Percentiles rank a stretch among this genome's conserved stretches.
Conservation (phyloP, 148 eudicot genomes). For the Cornus kousa region DNA sequence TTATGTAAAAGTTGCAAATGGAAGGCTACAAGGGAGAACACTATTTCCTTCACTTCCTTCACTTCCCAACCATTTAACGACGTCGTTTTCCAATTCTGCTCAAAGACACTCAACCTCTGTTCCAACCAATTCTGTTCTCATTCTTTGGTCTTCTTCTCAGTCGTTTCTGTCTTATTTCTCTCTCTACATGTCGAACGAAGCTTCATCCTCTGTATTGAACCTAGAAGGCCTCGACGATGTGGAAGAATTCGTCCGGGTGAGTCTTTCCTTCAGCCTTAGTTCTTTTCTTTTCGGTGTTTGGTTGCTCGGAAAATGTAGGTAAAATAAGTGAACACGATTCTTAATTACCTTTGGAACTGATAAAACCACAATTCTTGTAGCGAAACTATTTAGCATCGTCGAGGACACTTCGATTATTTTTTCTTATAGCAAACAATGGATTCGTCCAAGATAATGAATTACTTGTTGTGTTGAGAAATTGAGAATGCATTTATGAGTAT, state of each 20-base stretch:
- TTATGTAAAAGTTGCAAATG: conserved; percentile 25
- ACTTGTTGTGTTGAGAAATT: neutral
- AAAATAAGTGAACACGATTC: too few species aligned
- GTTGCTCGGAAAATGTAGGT: neutral
- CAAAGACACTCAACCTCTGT: neutral
- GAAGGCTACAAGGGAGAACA: conserved; percentile 48
- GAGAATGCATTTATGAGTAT: neutral
- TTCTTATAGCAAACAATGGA: neutral
- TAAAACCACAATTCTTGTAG: too few species aligned
- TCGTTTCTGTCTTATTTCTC: neutral
- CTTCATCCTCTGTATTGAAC: conserved; percentile 23
- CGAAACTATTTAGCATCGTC: too few species aligned
- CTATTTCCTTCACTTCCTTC: conserved; percentile 23
- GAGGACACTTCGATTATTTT: too few species aligned
- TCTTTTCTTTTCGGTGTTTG: neutral
- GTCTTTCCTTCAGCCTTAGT: conserved; percentile 10
- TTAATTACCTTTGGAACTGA: neutral
- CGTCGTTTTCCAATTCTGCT: neutral
- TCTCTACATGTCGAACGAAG: conserved; percentile 28
- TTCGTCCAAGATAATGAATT: too few species aligned
- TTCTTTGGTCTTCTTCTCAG: neutral
- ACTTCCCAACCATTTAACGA: neutral
- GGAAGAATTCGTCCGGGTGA: conserved; percentile 63
- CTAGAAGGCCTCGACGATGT: conserved; percentile 70
- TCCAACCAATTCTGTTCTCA: neutral